Evolutionary conservation across 306 rosid genomes (phyloP), one percentile per base, ranked within the genome.

Genomic region (Styphnolobium japonicum): DNA sequence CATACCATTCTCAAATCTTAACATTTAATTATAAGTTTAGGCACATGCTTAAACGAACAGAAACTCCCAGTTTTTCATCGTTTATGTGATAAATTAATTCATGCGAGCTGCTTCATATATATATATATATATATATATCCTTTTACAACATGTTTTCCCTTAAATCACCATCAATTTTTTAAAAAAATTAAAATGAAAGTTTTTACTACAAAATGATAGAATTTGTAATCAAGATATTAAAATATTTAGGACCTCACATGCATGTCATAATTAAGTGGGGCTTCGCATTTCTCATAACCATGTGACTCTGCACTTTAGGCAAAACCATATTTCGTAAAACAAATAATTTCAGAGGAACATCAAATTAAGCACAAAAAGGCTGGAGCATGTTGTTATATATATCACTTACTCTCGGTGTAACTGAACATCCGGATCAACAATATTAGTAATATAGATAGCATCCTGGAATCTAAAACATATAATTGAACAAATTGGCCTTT

Each of bases 221-320:
- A 29, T 39, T 71, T 6, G 21, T 34, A 52, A 34, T 53, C 36
- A 52, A 36, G 4, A 52, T 71, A 61, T 39, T 39, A 1, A 19
- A 52, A 36, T 23, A 56, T 43, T 7, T 19, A 61, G n/a, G 15
- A 40, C 19, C n/a, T 3, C 79, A 80, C 83, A 62, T 80, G 79
- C 69, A 72, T 52, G 64, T 37, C 12, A 72, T 72, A 39, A 65
- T 55, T 73, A 63, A 53, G 73, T 58, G 33, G 48, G 78, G 23
- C 18, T 19, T 61, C 16, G 53, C 12, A 27, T 58, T 63, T 48
- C 60, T 63, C 42, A 55, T 18, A 37, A 75, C 55, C 68, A 75
- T 62, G 57, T 57, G 71, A 45, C 51, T 43, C 31, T 23, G n/a
- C 27, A 16, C 6, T 60, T 18, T 51, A 6, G 21, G 57, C 7